Evolutionary conservation across 164 flowering plant genomes (phyloP), one percentile per base, ranked within the genome.

Genomic region (Umbellularia californica): DNA sequence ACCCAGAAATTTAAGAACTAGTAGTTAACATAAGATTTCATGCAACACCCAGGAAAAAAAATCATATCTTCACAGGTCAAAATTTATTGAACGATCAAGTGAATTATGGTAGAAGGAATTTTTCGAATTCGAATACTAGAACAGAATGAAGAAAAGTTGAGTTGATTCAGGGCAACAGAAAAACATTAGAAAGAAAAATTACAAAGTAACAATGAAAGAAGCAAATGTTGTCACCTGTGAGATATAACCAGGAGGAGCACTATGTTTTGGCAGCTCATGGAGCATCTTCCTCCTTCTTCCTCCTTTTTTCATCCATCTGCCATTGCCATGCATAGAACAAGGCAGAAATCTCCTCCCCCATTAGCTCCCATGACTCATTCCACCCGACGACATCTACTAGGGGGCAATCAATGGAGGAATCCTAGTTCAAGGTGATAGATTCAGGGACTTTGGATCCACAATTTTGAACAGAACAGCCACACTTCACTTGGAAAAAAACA

Each of bases 401-500:
- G 74, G 50, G 50, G 23, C 70, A 28, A 75, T 70, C 55, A 81
- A 78, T 84, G 82, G 83, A 79, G 74, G 69, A 73, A 72, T 58
- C 83, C 63, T 80, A 74, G 86, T 24, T 0, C n/a, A 60, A 14
- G 73, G 76, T 69, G 76, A 73, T 47, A 69, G 74, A 76, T 58
- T 69, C 24, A 72, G 76, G 58, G 70, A 70, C 68, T 64, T 70
- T 65, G 76, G 69, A 77, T 76, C 75, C 77, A 73, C 80, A 80
- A 77, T 63, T 24, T 72, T 70, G 71, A n/a, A 66, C 7, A 73
- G 63, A 68, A 78, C 24, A 71, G 69, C 58, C 63, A 13, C 64
- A 71, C 78, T 75, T 81, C 74, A 58, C 84, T 82, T 79, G 20
- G 69, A 77, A 72, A 30, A 30, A 76, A 81, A 74, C 84, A 86